Conservation (phyloP, 257 asterid species). For the Prunella vulgaris region DNA sequence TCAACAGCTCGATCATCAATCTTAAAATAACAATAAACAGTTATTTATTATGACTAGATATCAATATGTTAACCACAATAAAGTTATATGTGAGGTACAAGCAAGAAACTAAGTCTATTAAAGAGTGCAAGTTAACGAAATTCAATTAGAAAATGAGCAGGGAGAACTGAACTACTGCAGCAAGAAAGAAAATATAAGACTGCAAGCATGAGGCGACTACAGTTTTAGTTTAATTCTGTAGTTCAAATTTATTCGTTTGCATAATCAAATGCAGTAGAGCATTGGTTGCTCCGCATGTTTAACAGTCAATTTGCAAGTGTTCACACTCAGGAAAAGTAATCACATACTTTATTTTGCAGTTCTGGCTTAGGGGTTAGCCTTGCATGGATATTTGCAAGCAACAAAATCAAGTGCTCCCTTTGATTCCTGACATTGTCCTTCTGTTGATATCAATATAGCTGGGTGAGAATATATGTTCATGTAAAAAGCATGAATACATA, state of each 20-base stretch:
- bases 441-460: constrained; percentile 37
- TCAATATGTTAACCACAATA: background rate
- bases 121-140: background rate
- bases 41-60: constrained; percentile 13
- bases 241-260: background rate
- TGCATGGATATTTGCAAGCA: constrained; percentile 65
- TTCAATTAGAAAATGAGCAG: background rate
- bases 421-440: constrained; percentile 78
- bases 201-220: constrained; percentile 5
- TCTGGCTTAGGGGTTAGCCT: constrained; percentile 74
- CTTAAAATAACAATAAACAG: constrained; percentile 27
- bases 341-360: constrained; percentile 56
- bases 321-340: background rate
- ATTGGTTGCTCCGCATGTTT: background rate
- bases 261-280: background rate
- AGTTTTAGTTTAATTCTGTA: background rate
- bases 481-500: constrained; percentile 3
- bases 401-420: constrained; percentile 65
- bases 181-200: background rate
- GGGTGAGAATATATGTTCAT: constrained; percentile 6
- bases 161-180: background rate
- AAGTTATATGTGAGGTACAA: background rate
- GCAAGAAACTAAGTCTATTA: background rate
- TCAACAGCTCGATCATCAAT: constrained; percentile 81
- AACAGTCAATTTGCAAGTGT: background rate